These are phyloP conservation scores for Pseudonitzschia multistriata DNA, from an alignment of 108 stramenopile genomes.

Conservation along the genomic window DNA sequence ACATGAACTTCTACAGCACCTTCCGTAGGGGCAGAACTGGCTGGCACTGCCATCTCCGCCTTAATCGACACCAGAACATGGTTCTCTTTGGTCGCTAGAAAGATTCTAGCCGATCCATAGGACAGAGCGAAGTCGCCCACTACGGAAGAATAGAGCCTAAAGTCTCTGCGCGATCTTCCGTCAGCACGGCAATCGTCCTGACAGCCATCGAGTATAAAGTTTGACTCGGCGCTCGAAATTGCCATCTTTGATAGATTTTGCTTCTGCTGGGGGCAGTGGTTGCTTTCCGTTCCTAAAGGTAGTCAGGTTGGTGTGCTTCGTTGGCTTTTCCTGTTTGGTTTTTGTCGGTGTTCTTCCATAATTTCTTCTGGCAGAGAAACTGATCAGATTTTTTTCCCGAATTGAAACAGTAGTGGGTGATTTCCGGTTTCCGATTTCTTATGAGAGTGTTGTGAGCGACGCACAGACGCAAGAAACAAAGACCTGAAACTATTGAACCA, in stretches of 20 bases:
- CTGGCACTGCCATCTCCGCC: slow-evolving; percentile 65
- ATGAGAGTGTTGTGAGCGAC: no score
- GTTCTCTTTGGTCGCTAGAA: slow-evolving; percentile 56
- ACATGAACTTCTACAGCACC: slow-evolving; percentile 62
- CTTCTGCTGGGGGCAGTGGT: no score
- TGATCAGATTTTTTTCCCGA: no score
- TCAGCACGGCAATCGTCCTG: slow-evolving; percentile 61
- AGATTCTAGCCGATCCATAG: slow-evolving; percentile 66
- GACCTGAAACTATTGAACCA: no score
- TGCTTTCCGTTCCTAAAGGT: no score
- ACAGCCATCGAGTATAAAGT: slow-evolving; percentile 68
- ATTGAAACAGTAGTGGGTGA: no score
- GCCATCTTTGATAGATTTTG: background rate
- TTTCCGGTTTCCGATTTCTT: no score
- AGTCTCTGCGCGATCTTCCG: slow-evolving; percentile 51
- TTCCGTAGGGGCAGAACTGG: slow-evolving; percentile 39
- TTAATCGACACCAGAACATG: slow-evolving; percentile 69
- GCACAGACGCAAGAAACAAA: no score
- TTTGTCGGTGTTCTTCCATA: no score
- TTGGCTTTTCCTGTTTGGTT: no score
- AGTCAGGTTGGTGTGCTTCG: no score
- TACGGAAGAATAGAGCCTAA: slow-evolving; percentile 51
- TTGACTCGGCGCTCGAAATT: slow-evolving; percentile 61
- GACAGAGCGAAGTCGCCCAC: slow-evolving; percentile 45
- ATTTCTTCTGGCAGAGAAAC: no score